Evolutionary conservation across 768 basidiomycete species (phyloP).

Genomic region (Cystofilobasidium capitatum): DNA sequence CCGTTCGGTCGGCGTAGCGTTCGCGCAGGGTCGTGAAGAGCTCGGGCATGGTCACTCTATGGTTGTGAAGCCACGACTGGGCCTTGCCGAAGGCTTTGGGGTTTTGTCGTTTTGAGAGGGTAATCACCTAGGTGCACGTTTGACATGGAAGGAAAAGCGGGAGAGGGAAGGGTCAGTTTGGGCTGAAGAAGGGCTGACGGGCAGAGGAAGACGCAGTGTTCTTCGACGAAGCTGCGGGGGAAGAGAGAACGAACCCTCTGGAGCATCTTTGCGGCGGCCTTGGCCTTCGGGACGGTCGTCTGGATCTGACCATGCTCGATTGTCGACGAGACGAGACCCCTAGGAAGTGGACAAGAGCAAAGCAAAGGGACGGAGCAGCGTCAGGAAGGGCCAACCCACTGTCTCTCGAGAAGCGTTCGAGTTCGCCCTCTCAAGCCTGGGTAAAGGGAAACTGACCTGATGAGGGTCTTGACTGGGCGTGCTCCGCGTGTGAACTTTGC

Average conservation of each 20-base stretch:
- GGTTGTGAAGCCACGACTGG: conserved; percentile 35
- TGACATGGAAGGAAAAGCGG: background rate
- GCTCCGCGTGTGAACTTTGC: background rate
- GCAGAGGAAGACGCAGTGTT: background rate
- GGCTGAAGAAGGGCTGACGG: background rate
- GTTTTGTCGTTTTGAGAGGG: conserved; percentile 76
- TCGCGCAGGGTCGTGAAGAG: conserved; percentile 68
- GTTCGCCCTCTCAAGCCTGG: too few relatives aligned
- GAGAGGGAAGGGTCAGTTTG: background rate
- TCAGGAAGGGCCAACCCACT: background rate
- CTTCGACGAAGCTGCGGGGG: background rate
- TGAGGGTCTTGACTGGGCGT: background rate
- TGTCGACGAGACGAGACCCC: conserved; percentile 90
- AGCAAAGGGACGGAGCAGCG: background rate
- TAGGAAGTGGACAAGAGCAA: background rate
- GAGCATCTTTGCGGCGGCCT: conserved; percentile 48
- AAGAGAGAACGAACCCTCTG: background rate
- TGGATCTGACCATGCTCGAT: conserved; percentile 91
- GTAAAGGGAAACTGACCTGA: background rate
- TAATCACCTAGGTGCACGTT: conserved; percentile 52
- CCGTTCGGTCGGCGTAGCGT: conserved; percentile 71
- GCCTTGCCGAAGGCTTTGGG: background rate
- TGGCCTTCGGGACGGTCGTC: conserved; percentile 90
- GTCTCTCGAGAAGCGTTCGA: too few relatives aligned
- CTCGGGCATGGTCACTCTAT: conserved; percentile 62